Base-by-base conservation (phyloP, 2,329 filamentous ascomycete species). In the Colletotrichum cuscutae region DNA sequence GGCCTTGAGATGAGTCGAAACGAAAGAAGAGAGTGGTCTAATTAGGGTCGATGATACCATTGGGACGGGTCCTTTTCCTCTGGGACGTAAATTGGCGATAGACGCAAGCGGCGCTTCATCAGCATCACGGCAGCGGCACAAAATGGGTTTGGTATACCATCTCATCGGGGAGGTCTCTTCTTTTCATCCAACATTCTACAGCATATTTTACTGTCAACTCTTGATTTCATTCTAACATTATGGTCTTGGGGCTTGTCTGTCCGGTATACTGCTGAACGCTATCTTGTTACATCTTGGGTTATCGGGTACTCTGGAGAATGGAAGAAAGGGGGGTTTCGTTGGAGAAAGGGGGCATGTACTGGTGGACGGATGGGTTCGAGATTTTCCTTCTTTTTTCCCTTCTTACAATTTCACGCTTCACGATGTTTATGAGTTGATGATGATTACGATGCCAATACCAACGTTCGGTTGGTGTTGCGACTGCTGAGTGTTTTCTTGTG, bases 71-170 rank as follows among this genome's bases (percentile, higher is more conserved):
- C 28, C 13, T 28, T 58, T 68, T 63, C 19, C 60, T 42, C 22
- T 32, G 37, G 46, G 13, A 49, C 46, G 24, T 60, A 71, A 19
- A 65, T 66, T 28, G 59, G 11, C n/a, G 42, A 61, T 65, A 71
- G 60, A 71, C 26, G 53, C 37, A 24, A 24, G 30, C 24, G 13
- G 52, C 24, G 15, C 19, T 35, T 57, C 46, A 49, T 61, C 54
- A 56, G 71, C 66, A 56, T 71, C 60, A 61, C 19, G 57, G 26
- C 32, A 52, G 42, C 26, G 46, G 54, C n/a, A 46, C 52, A 69
- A 69, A 72, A 63, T 7, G 42, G 65, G 42, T 24, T 54, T 26
- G 57, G 28, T 49, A 35, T 53, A 58, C 52, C 68, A 46, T 63
- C 52, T 58, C 49, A 22, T 24, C 22, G 9, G 32, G 49, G 52